Evolutionary conservation across 2,329 filamentous ascomycete species (phyloP), one percentile per base, ranked within the genome.

Genomic region (Lecanosticta acicola): DNA sequence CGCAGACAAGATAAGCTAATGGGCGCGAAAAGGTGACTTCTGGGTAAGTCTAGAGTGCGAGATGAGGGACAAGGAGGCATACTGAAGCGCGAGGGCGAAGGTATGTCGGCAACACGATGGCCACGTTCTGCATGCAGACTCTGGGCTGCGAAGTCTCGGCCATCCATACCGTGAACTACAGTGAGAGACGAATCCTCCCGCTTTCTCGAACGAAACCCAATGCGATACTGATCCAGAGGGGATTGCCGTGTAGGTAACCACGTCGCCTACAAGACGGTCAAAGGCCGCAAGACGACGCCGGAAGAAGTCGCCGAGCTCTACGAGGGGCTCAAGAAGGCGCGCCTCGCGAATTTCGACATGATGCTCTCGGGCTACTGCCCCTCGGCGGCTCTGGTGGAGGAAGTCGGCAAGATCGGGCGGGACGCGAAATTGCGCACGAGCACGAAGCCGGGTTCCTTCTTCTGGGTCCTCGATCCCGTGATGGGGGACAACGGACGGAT

Each of bases 91-190:
- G 11, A 29, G 11, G 19, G 9, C 29, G 29, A 20, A 95, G 93
- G 65, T 91, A 96, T 77, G 93, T 98, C 57, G 93, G 93, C 41
- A 98, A 98, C 67, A 95, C 91, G 61, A 95, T 98, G 75, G 90
- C 90, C 34, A 89, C 89, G 1, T 94, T 95, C 63, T 87, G 90
- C 56, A 84, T 98, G 77, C 91, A 98, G 68, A 85, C 86, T 1
- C 72, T 98, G 41, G 93, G 93, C 39, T 96, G 89, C 63, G 91
- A 98, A 61, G 91, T 96, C 4, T 85, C 89, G 7, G 87, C 89
- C 2, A 77, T 98, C 60, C 96, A 98, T 66, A 98, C 93, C 0
- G 93, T 98, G 4, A 86, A 98, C 61, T 98, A 96, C 72, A 97
- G 91, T 95, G 73, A 67, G 84, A 29, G 20, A 42, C 3, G 34